Base-by-base conservation (phyloP, 164 flowering plant species). In the Chimonanthus salicifolius region DNA sequence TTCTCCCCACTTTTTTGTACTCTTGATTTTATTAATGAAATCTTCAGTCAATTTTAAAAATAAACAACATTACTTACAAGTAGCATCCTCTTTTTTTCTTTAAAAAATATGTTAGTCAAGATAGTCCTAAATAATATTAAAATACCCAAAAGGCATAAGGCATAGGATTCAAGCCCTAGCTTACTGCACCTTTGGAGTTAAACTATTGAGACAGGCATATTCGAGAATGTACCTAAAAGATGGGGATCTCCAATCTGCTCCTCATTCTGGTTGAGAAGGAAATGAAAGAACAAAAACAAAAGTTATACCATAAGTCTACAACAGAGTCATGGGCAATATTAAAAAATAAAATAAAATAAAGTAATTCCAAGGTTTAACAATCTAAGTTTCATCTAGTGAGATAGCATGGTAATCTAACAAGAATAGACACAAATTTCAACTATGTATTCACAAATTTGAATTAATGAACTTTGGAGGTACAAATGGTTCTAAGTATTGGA, bases 241-340 rank as follows among this genome's bases (percentile, higher is more conserved):
- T 58, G 75, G 62, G 72, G 47, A 62, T 68, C 75, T 67, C 65
- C 75, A 62, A 18, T 65, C 43, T 4, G 43, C 58, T 74, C 72
- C 49, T 74, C 71, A 67, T 54, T 69, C 82, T 80, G 75, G 16
- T 67, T 49, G 48, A 50, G 50, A 76, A 71, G 43, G 64, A 75
- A 75, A 79, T 33, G 11, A 43, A 71, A 68, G 51, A 43, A 69
- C 33, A 33, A 33, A 33, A 33, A 33, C 33, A 33, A 33, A 33
- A 33, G 33, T 33, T 33, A 33, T 33, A 33, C 33, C 33, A 33
- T 1, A 33, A 33, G 33, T 33, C 33, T 33, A 33, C 33, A 33
- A 33, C 33, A 33, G 33, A 33, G 33, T 33, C 33, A 33, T 33
- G 33, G 33, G 11, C 62, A 78, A 66, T 44, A 66, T 66, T 48